Percentiles rank a stretch among this genome's conserved stretches.
Evolutionary conservation across 257 asterid species (phyloP).

Genomic region (Marsdenia floribunda): DNA sequence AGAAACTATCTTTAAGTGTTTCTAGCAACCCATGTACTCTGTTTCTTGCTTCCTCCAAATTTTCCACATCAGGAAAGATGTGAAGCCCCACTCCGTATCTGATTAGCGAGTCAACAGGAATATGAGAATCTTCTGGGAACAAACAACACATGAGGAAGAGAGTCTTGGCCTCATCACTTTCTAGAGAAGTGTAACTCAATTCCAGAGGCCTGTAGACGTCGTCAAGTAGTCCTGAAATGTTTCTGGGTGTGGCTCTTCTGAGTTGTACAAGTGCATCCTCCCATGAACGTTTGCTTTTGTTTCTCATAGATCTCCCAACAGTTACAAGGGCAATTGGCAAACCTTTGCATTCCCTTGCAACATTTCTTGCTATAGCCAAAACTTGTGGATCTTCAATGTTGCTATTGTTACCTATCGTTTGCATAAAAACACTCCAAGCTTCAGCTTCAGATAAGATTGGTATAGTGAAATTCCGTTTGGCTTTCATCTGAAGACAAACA

Average conservation of each 20-base stretch:
- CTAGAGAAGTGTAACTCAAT: constrained; percentile 23
- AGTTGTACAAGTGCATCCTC: constrained; percentile 17
- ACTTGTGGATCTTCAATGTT: constrained; percentile 6
- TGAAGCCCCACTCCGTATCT: constrained; percentile 19
- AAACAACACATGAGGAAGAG: constrained; percentile 25
- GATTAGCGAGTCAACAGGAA: constrained; percentile 17
- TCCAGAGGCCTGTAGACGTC: constrained; percentile 18
- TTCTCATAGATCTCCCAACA: constrained; percentile 18
- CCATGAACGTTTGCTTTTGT: constrained; percentile 11
- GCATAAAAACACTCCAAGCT: constrained; percentile 24
- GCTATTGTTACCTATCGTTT: constrained; percentile 4
- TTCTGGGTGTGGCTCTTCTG: not conserved
- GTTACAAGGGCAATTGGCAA: constrained; percentile 28
- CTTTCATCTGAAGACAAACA: constrained; percentile 16
- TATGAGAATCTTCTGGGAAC: constrained; percentile 19
- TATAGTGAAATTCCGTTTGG: not conserved
- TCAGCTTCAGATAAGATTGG: constrained; percentile 17
- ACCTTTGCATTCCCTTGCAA: constrained; percentile 22
- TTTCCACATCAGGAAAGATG: constrained; percentile 11
- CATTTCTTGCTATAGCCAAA: constrained; percentile 6
- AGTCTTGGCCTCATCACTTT: constrained; percentile 17
- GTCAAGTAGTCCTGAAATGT: constrained; percentile 2
- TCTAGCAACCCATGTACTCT: constrained; percentile 4
- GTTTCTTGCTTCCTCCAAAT: constrained; percentile 14
- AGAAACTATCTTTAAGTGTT: not conserved